These are phyloP conservation scores for Eutrema yunnanense DNA, from an alignment of 345 rosid genomes.

Conservation along the genomic window DNA sequence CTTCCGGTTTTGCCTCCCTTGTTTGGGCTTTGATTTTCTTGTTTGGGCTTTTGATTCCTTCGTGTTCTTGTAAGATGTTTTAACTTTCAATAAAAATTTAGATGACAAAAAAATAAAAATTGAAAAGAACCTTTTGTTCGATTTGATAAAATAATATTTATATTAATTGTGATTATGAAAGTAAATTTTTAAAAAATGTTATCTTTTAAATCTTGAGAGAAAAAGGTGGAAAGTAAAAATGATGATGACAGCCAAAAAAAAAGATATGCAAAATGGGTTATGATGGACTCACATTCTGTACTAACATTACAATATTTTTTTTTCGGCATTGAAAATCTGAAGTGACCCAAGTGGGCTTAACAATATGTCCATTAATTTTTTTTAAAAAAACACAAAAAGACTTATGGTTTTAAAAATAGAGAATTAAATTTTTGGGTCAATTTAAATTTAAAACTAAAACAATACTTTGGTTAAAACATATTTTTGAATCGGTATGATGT, in stretches of 20 bases:
- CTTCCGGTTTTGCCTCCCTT: too few relatives aligned
- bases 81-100: too few relatives aligned
- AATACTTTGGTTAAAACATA: too few relatives aligned
- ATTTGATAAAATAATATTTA: background rate
- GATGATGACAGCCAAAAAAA: constrained; percentile 11
- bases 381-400: background rate
- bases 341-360: background rate
- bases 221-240: constrained; percentile 2
- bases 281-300: constrained; percentile 18
- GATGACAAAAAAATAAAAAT: too few relatives aligned
- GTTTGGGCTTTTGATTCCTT: too few relatives aligned
- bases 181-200: background rate
- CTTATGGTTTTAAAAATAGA: too few relatives aligned
- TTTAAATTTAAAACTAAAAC: too few relatives aligned
- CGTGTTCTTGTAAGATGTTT: too few relatives aligned
- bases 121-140: background rate
- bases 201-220: constrained; percentile 7
- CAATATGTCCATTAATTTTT: background rate
- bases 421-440: too few relatives aligned
- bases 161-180: background rate
- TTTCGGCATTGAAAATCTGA: background rate
- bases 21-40: too few relatives aligned
- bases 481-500: too few relatives aligned
- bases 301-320: background rate
- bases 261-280: background rate